Evolutionary conservation across 306 rosid genomes (phyloP).

Genomic region (Neltuma alba): DNA sequence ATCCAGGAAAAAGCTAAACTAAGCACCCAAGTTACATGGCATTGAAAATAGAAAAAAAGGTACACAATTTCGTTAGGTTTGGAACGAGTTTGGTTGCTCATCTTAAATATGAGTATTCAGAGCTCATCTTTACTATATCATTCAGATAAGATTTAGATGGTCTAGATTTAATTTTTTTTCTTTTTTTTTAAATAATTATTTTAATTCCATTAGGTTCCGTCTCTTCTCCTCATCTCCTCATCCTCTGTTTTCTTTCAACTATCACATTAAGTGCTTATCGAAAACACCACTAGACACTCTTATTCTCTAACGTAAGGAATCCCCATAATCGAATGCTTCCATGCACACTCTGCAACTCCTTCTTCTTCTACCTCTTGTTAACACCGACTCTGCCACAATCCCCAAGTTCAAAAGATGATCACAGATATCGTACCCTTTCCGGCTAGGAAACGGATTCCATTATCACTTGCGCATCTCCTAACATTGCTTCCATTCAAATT

Average conservation of each 20-base stretch:
- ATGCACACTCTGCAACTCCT: neutral
- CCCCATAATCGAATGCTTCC: neutral
- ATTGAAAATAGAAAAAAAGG: too few species aligned
- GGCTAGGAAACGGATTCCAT: neutral
- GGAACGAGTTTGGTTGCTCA: too few species aligned
- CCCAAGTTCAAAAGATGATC: neutral
- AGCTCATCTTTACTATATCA: too few species aligned
- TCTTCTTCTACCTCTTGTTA: neutral
- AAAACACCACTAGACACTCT: neutral
- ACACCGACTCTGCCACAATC: neutral
- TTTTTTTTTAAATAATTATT: too few species aligned
- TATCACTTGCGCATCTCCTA: neutral
- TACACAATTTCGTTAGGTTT: too few species aligned
- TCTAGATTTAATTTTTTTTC: too few species aligned
- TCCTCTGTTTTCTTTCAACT: neutral
- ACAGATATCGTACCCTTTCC: conserved; percentile 42
- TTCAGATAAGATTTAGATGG: too few species aligned
- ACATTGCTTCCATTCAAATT: neutral
- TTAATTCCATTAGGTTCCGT: neutral
- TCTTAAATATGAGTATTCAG: too few species aligned
- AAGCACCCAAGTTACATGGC: too few species aligned
- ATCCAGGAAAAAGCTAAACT: too few species aligned
- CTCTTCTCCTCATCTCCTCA: neutral
- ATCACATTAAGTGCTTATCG: neutral
- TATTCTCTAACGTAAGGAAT: neutral